A percentile compares a stretch with the other conserved stretches of the same genome.
These are phyloP conservation scores for Lavandula angustifolia DNA, from an alignment of 257 asterid genomes.

Conservation along the genomic window DNA sequence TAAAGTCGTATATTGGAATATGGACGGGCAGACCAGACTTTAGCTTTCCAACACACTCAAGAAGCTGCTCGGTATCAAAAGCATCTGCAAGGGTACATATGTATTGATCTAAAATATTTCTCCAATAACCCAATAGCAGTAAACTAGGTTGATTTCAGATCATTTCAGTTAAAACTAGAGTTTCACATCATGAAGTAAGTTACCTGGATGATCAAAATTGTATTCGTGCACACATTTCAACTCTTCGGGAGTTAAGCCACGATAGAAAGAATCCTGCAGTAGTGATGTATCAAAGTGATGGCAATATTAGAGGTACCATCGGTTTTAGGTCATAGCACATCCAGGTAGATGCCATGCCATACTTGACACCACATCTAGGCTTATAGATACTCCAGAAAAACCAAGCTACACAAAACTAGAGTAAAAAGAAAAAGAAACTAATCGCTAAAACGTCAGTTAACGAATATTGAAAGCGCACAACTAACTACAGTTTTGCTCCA, in stretches of 20 bases:
- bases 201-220: slow-evolving; percentile 99
- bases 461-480: not conserved
- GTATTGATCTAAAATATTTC: slow-evolving; percentile 12
- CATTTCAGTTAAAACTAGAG: not conserved
- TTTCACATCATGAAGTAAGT: slow-evolving; percentile 12
- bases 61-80: slow-evolving; percentile 95
- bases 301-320: not conserved
- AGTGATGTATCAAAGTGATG: not conserved
- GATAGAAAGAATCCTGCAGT: slow-evolving; percentile 90
- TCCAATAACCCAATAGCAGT: slow-evolving; percentile 1
- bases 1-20: slow-evolving; percentile 91
- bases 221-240: slow-evolving; percentile 73
- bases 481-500: not conserved
- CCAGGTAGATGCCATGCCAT: not conserved
- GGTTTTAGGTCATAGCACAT: not conserved
- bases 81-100: slow-evolving; percentile 64
- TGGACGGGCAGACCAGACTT: slow-evolving; percentile 77
- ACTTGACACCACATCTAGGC: not conserved
- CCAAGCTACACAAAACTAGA: not conserved
- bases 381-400: not conserved
- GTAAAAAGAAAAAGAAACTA: not conserved
- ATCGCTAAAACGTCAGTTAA: not conserved
- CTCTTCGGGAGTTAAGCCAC: slow-evolving; percentile 90
- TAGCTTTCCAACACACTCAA: slow-evolving; percentile 77
- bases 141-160: slow-evolving; percentile 22